phyloP scores from a whole-genome alignment of 371 early-diverging fungal genomes.

The Mucor plumbeus region DNA sequence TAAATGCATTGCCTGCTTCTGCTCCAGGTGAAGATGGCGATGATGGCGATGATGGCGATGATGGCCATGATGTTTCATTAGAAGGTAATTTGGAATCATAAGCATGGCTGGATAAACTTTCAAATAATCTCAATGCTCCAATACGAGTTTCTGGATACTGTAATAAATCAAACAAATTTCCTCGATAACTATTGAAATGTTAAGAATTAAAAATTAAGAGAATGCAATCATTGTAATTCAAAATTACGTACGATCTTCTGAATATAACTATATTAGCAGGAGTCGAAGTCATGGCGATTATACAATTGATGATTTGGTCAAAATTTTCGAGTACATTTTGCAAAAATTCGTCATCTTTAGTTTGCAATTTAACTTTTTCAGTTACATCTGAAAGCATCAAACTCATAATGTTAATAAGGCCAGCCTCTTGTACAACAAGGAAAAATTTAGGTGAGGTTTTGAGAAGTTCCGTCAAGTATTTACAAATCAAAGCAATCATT shows the following conservation, averaged over 20 bases:
- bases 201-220: not conserved
- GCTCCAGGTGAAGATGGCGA: not conserved
- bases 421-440: conserved; percentile 67
- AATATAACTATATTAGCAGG: conserved; percentile 39
- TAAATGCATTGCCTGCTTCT: conserved; percentile 38
- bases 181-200: conserved; percentile 37
- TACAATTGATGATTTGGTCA: conserved; percentile 56
- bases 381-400: conserved; percentile 62
- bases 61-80: not conserved
- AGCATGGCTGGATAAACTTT: conserved; percentile 57
- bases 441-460: conserved; percentile 55
- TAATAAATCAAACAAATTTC: conserved; percentile 64
- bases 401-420: conserved; percentile 67
- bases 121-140: conserved; percentile 57
- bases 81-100: conserved; percentile 16
- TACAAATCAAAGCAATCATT: conserved; percentile 58
- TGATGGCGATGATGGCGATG: not conserved
- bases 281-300: conserved; percentile 52
- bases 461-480: conserved; percentile 51
- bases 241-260: conserved; percentile 40
- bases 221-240: not conserved
- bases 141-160: conserved; percentile 60
- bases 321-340: conserved; percentile 55
- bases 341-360: conserved; percentile 38
- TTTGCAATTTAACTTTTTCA: conserved; percentile 26